Conservation (phyloP, 495 filamentous ascomycete species). For the Cenococcum geophilum region DNA sequence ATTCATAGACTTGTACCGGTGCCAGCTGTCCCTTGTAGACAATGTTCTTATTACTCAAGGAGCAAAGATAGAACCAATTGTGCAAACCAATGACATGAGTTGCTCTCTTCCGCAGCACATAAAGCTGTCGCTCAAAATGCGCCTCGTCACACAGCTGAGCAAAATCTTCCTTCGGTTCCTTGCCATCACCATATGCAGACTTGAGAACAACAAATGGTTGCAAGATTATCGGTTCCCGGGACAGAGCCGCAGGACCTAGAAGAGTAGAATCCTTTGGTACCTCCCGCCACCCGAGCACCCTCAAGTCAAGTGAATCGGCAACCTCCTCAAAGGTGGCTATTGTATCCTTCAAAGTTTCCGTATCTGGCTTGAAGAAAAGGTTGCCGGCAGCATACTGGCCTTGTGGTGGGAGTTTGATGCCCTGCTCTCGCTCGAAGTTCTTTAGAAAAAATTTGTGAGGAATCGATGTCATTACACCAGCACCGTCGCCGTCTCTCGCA, state of each 20-base stretch:
- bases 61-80: conserved; percentile 99
- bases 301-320: conserved; percentile 76
- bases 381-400: conserved; percentile 98
- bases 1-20: conserved; percentile 96
- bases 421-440: conserved; percentile 88
- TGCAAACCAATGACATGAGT: conserved; percentile 91
- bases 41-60: conserved; percentile 96
- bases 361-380: conserved; percentile 96
- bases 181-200: conserved; percentile 80
- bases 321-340: conserved; percentile 86
- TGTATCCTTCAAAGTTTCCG: conserved; percentile 79
- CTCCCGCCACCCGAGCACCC: conserved; percentile 94
- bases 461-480: conserved; percentile 98
- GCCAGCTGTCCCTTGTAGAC: conserved; percentile 98
- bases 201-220: conserved; percentile 92
- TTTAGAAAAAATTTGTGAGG: conserved; percentile 99
- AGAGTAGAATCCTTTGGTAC: conserved; percentile 89
- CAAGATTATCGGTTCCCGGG: conserved; percentile 87
- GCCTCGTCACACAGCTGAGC: conserved; percentile 73
- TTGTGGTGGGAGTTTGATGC: conserved; percentile 73
- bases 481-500: conserved; percentile 94
- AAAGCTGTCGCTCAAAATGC: conserved; percentile 88
- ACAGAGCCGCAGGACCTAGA: conserved; percentile 86
- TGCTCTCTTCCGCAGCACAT: conserved; percentile 87
- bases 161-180: conserved; percentile 73